phyloP scores from a whole-genome alignment of 345 rosid genomes.

The Aurinia saxatilis region DNA sequence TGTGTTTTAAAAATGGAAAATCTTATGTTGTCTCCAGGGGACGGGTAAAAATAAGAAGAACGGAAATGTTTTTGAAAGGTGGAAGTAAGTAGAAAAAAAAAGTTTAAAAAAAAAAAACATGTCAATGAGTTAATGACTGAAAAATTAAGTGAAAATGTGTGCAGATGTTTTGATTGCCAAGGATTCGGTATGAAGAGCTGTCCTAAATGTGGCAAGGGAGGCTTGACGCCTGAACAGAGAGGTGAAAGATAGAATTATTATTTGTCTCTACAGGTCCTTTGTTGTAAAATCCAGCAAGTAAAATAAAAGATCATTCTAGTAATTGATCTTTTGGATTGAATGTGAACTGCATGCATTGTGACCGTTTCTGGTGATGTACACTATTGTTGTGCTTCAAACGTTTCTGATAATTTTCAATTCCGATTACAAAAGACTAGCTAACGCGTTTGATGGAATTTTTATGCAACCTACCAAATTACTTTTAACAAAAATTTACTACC shows the following conservation, averaged over 20 bases:
- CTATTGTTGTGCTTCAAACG: too few species aligned
- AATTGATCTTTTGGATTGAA: neutral
- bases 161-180: slow-evolving; percentile 77
- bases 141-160: slow-evolving; percentile 3
- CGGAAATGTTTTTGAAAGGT: slow-evolving; percentile 78
- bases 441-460: too few species aligned
- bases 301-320: neutral
- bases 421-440: too few species aligned
- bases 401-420: too few species aligned
- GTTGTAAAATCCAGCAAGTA: neutral
- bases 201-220: slow-evolving; percentile 67
- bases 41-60: slow-evolving; percentile 74
- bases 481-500: too few species aligned
- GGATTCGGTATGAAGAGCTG: slow-evolving; percentile 76
- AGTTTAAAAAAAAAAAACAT: neutral
- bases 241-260: slow-evolving; percentile 42
- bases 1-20: too few species aligned
- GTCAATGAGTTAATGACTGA: neutral
- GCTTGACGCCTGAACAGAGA: slow-evolving; percentile 71
- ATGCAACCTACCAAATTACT: too few species aligned
- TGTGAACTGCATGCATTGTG: neutral
- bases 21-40: slow-evolving; percentile 33
- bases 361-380: too few species aligned
- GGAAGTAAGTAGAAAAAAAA: slow-evolving; percentile 51
- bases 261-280: neutral